Base-by-base conservation (phyloP, 2,329 filamentous ascomycete genomes). In the Xylaria sp. region DNA sequence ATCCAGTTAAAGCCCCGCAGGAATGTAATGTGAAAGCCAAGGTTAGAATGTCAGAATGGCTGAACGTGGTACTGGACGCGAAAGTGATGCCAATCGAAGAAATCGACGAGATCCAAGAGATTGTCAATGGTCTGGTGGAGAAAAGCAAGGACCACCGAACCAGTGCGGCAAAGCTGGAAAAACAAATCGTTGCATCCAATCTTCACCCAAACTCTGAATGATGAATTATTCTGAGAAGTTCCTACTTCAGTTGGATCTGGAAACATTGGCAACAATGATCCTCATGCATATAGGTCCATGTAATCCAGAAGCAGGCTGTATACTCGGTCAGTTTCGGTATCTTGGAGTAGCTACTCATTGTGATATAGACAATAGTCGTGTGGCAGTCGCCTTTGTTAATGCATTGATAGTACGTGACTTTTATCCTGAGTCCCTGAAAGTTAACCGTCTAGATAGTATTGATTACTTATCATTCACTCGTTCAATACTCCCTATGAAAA, bases 41-140 rank as follows among this genome's bases (percentile, higher is more conserved):
- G 4, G 9, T 5, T 4, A 26, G 7, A 17, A 66, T 66, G 64
- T 10, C 23, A 10, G 13, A 51, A 4, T 66, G 64, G 64, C 2
- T 62, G 3, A 6, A 20, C 1, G 0, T 17, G 13, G 31, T 66
- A 46, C 33, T 33, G 26, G 31, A 15, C 5, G 28, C 57, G 6
- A 56, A 13, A 15, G 6, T 9, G 3, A 3, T 26, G 5, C 28
- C 54, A 6, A 15, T 17, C 3, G 23, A 11, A 9, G n/a, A 61
- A 3, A 23, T n/a, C n/a, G 63, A 20, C 17, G 58, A 61, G 23
- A 46, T 66, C 20, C 40, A 44, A 5, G 56, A 20, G 9, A 20
- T 60, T 36, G 48, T 60, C 13, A 44, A 56, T 6, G 46, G 15
- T 40, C 56, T 65, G 3, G 13, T 65, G 9, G 28, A 56, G 48